Evolutionary conservation across 2,329 filamentous ascomycete genomes (phyloP), one percentile per base, ranked within the genome.

Genomic region (Helminthosporium solani): DNA sequence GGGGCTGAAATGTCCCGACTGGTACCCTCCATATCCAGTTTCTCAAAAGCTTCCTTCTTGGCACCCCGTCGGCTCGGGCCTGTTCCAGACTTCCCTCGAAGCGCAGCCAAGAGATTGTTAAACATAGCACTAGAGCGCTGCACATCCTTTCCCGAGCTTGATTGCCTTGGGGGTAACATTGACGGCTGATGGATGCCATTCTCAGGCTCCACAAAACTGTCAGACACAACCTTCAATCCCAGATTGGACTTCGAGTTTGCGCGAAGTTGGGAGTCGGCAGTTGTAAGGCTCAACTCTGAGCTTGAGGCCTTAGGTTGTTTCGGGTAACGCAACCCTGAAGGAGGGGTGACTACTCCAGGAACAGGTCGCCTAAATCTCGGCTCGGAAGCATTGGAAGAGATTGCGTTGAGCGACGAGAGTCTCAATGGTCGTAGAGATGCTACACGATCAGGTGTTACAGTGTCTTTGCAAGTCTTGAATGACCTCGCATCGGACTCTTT

Each of bases 81-180:
- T 5, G 47, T 34, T 19, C 31, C 35, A 4, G 36, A 39, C 49
- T 50, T 63, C n/a, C 40, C 46, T 21, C 58, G 54, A 25, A 25
- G n/a, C 52, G 50, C 7, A 52, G 52, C 40, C 28, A 67, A 50
- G 40, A 61, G 66, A 14, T 31, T 31, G 14, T 60, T 57, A 2
- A 57, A 56, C 25, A 64, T 60, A 18, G 54, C 55, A 34, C 55
- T 55, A 15, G 49, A 57, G 21, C 58, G 56, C 42, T 65, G 63
- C 33, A 64, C 64, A 52, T 68, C 65, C 33, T 61, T 64, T 2
- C 63, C 66, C 23, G 57, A 55, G 37, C 63, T 66, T 7, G 66
- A 67, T 16, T 65, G 62, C 42, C 66, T 53, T 8, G 54, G 60
- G n/a, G 66, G 64, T 14, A 67, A 37, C 19, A 20, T 25, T n/a